phyloP scores from a whole-genome alignment of 129 eudicot genomes.

The Pulicaria dysenterica region DNA sequence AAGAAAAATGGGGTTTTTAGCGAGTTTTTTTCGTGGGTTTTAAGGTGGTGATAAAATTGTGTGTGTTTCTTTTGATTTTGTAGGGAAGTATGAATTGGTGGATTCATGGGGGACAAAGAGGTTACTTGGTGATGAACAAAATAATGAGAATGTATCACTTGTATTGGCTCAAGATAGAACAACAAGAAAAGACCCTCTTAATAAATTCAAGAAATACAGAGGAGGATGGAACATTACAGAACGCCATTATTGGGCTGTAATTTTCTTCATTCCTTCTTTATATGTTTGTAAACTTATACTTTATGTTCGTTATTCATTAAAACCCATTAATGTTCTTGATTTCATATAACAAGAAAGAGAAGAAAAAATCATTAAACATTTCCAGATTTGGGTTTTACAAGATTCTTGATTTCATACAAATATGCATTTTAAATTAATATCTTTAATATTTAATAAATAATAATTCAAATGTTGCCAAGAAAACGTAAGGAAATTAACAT shows the following conservation, averaged over 20 bases:
- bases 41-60: conserved; percentile 9
- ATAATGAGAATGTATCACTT: conserved; percentile 50
- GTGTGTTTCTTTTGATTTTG: conserved; percentile 14
- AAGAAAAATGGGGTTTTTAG: conserved; percentile 10
- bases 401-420: conserved; percentile 16
- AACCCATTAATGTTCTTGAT: conserved; percentile 20
- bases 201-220: conserved; percentile 52
- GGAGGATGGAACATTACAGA: conserved; percentile 92
- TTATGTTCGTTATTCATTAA: not conserved
- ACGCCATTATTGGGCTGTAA: conserved; percentile 93
- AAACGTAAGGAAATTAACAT: not conserved
- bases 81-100: conserved; percentile 43
- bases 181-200: conserved; percentile 74
- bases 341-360: not conserved
- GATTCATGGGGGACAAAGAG: conserved; percentile 42
- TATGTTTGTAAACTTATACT: not conserved
- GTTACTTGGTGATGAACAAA: conserved; percentile 42
- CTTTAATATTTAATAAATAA: no score
- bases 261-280: conserved; percentile 28
- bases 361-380: not conserved
- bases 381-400: conserved; percentile 13
- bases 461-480: not conserved
- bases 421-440: not conserved
- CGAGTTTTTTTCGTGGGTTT: conserved; percentile 10
- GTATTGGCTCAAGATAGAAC: conserved; percentile 81